These are phyloP conservation scores for Dovyalis caffra DNA, from an alignment of 345 rosid genomes.

Conservation along the genomic window DNA sequence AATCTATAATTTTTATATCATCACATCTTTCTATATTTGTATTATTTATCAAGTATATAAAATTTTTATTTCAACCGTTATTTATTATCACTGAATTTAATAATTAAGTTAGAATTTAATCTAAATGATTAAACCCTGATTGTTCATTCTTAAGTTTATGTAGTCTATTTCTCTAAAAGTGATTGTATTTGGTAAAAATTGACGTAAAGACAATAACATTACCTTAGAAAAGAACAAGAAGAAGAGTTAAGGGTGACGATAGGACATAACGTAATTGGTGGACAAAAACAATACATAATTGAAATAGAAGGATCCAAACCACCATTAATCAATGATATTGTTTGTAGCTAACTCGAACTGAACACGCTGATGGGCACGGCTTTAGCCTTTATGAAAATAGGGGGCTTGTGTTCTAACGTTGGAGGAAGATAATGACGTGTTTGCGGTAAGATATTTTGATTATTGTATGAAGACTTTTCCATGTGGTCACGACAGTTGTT, in stretches of 20 bases:
- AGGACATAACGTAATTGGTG: background rate
- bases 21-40: too few relatives aligned
- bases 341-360: background rate
- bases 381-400: background rate
- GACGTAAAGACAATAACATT: background rate
- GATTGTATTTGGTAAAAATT: background rate
- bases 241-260: background rate
- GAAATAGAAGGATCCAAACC: background rate
- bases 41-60: too few relatives aligned
- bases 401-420: background rate
- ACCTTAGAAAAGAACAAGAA: too few relatives aligned
- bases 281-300: too few relatives aligned
- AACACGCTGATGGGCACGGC: background rate
- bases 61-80: too few relatives aligned
- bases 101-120: background rate
- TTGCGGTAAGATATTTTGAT: too few relatives aligned
- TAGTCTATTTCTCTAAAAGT: background rate
- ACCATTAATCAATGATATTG: background rate
- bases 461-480: background rate
- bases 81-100: too few relatives aligned
- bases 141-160: too few relatives aligned
- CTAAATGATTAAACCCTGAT: too few relatives aligned
- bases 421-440: background rate
- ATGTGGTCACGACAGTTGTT: constrained; percentile 22
- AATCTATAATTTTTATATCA: too few relatives aligned